These are phyloP conservation scores for Colletotrichum noveboracense DNA, from an alignment of 2,329 filamentous ascomycete species.

Conservation along the genomic window DNA sequence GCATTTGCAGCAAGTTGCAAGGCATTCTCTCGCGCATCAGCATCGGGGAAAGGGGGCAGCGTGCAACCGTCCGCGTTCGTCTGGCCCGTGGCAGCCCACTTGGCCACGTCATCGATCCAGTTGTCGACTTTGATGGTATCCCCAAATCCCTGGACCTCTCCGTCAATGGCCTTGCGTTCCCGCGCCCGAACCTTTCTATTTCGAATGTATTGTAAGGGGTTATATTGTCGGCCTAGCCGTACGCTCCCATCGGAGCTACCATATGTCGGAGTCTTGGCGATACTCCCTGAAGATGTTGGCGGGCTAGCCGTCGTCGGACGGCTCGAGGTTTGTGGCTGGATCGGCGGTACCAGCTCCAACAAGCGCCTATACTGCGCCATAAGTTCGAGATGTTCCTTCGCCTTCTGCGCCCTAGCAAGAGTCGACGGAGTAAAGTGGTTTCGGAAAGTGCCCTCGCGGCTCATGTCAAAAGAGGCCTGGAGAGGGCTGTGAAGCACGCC, in stretches of 20 bases:
- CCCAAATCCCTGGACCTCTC: conserved; percentile 77
- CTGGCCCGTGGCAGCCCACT: conserved; percentile 45
- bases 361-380: conserved; percentile 83
- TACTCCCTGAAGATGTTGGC: conserved; percentile 44
- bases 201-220: conserved; percentile 90
- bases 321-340: conserved; percentile 53
- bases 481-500: conserved; percentile 49
- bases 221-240: conserved; percentile 74
- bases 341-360: conserved; percentile 77
- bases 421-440: conserved; percentile 82
- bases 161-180: conserved; percentile 76
- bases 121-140: conserved; percentile 73
- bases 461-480: conserved; percentile 51
- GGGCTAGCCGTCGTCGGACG: conserved; percentile 46
- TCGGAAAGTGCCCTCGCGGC: conserved; percentile 52
- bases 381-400: conserved; percentile 84
- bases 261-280: conserved; percentile 22
- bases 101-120: conserved; percentile 77
- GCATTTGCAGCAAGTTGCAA: conserved; percentile 45
- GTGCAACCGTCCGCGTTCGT: conserved; percentile 35
- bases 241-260: conserved; percentile 39
- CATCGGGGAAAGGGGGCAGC: conserved; percentile 52
- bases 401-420: conserved; percentile 80
- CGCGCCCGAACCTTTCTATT: conserved; percentile 86
- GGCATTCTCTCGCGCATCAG: conserved; percentile 45